These are phyloP conservation scores for Nigrospora osmanthi DNA, from an alignment of 2,329 filamentous ascomycete genomes.

Conservation along the genomic window DNA sequence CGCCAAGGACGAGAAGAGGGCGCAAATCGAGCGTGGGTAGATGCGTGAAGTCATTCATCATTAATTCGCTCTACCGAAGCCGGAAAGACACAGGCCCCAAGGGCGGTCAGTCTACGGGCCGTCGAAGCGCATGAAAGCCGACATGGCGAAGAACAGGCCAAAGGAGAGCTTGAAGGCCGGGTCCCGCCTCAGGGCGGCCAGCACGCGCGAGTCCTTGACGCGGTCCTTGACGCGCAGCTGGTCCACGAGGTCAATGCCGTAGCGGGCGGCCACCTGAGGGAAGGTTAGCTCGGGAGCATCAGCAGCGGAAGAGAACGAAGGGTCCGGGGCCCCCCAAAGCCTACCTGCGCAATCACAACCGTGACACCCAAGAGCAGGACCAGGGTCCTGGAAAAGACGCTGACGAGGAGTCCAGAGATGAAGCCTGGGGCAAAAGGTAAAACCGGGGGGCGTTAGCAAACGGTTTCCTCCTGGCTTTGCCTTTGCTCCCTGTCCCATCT, in stretches of 20 bases:
- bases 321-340: slow-evolving; percentile 7
- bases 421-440: slow-evolving; percentile 39
- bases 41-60: too few species aligned
- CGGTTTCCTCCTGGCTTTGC: too few species aligned
- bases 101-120: background rate
- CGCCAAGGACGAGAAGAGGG: too few species aligned
- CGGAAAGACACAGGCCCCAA: too few species aligned
- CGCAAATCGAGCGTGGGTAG: too few species aligned
- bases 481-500: too few species aligned
- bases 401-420: slow-evolving; percentile 55
- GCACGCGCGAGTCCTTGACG: slow-evolving; percentile 28
- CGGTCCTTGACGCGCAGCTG: slow-evolving; percentile 21
- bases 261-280: slow-evolving; percentile 21
- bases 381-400: slow-evolving; percentile 63
- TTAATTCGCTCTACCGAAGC: too few species aligned
- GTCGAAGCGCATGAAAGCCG: slow-evolving; percentile 48
- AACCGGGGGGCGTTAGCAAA: background rate
- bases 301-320: slow-evolving; percentile 2
- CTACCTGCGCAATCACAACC: slow-evolving; percentile 56
- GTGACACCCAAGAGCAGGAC: slow-evolving; percentile 59
- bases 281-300: background rate
- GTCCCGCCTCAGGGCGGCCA: slow-evolving; percentile 45
- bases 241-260: slow-evolving; percentile 22
- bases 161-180: slow-evolving; percentile 63
- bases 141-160: slow-evolving; percentile 64